phyloP scores from a whole-genome alignment of 2,329 filamentous ascomycete species.

The Penicillium sp. region DNA sequence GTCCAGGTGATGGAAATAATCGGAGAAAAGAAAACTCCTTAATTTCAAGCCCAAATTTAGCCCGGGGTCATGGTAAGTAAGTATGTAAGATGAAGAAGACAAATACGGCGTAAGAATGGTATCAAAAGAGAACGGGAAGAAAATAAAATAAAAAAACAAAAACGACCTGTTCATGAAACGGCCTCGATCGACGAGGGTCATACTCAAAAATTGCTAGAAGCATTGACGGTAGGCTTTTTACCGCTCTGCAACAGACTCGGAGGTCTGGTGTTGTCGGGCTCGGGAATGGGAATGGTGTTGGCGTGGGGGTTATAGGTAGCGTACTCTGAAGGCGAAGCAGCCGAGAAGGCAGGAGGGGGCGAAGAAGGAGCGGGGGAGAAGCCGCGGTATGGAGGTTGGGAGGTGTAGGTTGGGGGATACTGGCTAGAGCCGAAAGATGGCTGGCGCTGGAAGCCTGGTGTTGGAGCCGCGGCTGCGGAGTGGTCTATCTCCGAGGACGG shows the following conservation, averaged over 20 bases:
- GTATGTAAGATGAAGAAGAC: not conserved
- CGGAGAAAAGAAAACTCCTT: not conserved
- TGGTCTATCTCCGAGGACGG: slow-evolving; percentile 10
- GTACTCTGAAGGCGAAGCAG: slow-evolving; percentile 14
- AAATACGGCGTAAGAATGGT: slow-evolving; percentile 7
- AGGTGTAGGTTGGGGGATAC: slow-evolving; percentile 23
- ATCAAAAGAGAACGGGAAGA: not conserved
- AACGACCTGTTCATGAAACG: slow-evolving; percentile 3
- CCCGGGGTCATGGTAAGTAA: not conserved
- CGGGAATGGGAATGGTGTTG: slow-evolving; percentile 8
- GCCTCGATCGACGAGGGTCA: slow-evolving; percentile 3
- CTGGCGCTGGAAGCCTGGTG: slow-evolving; percentile 23
- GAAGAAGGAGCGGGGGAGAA: slow-evolving; percentile 25
- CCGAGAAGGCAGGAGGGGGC: slow-evolving; percentile 32
- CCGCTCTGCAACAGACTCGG: slow-evolving; percentile 43
- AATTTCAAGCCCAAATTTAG: not conserved
- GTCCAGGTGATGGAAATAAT: not conserved
- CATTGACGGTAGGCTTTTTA: slow-evolving; percentile 36
- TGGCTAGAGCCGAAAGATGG: slow-evolving; percentile 25
- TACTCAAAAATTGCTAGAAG: slow-evolving; percentile 34
- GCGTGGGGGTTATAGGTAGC: slow-evolving; percentile 12
- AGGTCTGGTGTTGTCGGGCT: slow-evolving; percentile 31
- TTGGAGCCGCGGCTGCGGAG: not conserved
- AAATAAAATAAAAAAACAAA: not conserved
- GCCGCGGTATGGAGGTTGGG: slow-evolving; percentile 17